phyloP scores from a whole-genome alignment of 371 early-diverging fungal genomes.

The Rhizopus delemar region DNA sequence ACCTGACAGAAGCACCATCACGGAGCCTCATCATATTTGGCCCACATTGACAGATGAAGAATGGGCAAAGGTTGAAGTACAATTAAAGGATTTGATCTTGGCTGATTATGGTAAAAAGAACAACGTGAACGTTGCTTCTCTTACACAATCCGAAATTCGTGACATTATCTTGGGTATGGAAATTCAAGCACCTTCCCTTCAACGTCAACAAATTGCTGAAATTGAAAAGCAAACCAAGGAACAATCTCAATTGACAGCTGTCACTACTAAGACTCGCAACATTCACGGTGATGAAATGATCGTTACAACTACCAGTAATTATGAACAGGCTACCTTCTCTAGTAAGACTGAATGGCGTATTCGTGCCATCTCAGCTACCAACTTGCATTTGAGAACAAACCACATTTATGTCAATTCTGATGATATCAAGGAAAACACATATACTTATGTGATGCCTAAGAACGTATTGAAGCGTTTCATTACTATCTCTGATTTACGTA shows the following conservation, averaged over 20 bases:
- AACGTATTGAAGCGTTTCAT: constrained; percentile 95
- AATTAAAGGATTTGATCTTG: constrained; percentile 96
- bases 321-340: constrained; percentile 94
- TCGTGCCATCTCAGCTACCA: constrained; percentile 93
- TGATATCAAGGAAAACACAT: constrained; percentile 86
- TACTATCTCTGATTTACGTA: constrained; percentile 91
- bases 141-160: constrained; percentile 96
- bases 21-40: constrained; percentile 97
- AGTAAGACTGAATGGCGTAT: constrained; percentile 99
- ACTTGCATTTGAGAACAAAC: constrained; percentile 91
- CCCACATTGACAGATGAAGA: constrained; percentile 94
- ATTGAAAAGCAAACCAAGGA: constrained; percentile 95
- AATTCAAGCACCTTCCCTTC: constrained; percentile 94
- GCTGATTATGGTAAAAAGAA: constrained; percentile 99
- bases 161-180: constrained; percentile 99
- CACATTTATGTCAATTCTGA: constrained; percentile 95
- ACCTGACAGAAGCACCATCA: constrained; percentile 90
- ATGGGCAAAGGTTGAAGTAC: constrained; percentile 97
- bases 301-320: constrained; percentile 95
- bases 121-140: constrained; percentile 94
- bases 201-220: constrained; percentile 97
- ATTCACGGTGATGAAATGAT: constrained; percentile 98
- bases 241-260: constrained; percentile 90
- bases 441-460: constrained; percentile 96
- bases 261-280: constrained; percentile 94